phyloP scores from a whole-genome alignment of 805 yeast genomes.

The Hagleromyces aurorensis region DNA sequence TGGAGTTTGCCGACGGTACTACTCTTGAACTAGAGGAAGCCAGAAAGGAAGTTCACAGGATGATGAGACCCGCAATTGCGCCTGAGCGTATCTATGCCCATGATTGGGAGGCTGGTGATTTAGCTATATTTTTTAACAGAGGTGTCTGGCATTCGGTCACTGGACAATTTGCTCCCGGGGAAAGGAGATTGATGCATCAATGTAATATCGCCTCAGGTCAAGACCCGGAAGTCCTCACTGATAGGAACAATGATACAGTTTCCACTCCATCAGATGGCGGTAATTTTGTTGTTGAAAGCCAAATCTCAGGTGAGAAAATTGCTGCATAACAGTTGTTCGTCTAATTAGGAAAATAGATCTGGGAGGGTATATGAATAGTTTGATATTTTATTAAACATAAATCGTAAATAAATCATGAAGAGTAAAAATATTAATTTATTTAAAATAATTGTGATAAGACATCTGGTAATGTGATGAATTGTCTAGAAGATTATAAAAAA shows the following conservation, averaged over 20 bases:
- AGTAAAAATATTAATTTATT: no score
- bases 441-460: no score
- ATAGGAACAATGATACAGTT: not conserved
- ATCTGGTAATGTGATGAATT: no score
- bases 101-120: constrained; percentile 75
- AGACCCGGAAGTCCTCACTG: constrained; percentile 43
- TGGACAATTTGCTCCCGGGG: constrained; percentile 74
- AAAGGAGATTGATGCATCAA: constrained; percentile 84
- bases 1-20: constrained; percentile 49
- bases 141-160: constrained; percentile 92
- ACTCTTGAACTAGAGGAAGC: constrained; percentile 62
- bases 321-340: constrained; percentile 1
- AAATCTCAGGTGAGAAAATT: not conserved
- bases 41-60: constrained; percentile 56
- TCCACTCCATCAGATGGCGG: no score
- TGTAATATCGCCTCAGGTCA: constrained; percentile 81
- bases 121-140: constrained; percentile 78
- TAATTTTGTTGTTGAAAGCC: not conserved
- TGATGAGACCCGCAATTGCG: constrained; percentile 81
- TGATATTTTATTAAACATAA: not conserved
- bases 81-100: constrained; percentile 73
- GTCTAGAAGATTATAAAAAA: no score
- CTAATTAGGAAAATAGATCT: constrained; percentile 2
- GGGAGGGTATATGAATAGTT: not conserved
- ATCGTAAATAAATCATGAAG: not conserved